Base-by-base conservation (phyloP, 1,284 basidiomycete genomes). In the Ustilago xerochloae region DNA sequence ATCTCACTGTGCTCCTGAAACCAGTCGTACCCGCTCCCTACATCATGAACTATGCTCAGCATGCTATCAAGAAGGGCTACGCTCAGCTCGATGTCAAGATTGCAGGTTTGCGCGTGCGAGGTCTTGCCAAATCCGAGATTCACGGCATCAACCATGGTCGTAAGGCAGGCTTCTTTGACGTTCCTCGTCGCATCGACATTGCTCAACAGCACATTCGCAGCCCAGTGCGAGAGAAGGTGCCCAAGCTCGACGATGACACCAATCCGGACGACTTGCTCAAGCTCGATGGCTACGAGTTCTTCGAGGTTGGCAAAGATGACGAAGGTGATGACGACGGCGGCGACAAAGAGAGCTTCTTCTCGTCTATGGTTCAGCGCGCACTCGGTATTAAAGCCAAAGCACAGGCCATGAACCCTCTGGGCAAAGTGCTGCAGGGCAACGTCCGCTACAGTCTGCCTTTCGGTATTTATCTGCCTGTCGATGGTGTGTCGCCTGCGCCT, bases 231-330 rank as follows among this genome's bases (percentile, higher is more conserved):
- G 70, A 81, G 52, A 56, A 68, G 39, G 57, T 77, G 56, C 77
- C 77, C 18, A 69, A 75, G 59, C 41, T 75, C 26, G 55, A 61
- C 22, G 65, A 75, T 24, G 55, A 61, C 39, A 79, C 72, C 22
- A 60, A 75, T 50, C 63, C 62, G 6, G 70, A 66, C n/a, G 65
- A 64, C 15, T 46, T 81, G 38, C 57, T 76, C 35, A 63, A 77
- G 41, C 63, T 81, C n/a, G 78, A 80, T 24, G 64, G 61, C 26
- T 81, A 79, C 65, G 80, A 81, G 49, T 81, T 81, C 52, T 80
- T 79, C 55, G 78, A 81, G 49, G 66, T 80, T 46, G 76, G 76
- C 18, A 56, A 74, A 26, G 63, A 64, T 41, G 48, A 28, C 15
- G 57, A 51, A 22, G 61, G 53, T 24, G 58, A 54, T 16, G 38